Percentiles rank a stretch among this genome's conserved stretches.
phyloP scores from a whole-genome alignment of 1,284 basidiomycete genomes.

The Ganoderma sinense region DNA sequence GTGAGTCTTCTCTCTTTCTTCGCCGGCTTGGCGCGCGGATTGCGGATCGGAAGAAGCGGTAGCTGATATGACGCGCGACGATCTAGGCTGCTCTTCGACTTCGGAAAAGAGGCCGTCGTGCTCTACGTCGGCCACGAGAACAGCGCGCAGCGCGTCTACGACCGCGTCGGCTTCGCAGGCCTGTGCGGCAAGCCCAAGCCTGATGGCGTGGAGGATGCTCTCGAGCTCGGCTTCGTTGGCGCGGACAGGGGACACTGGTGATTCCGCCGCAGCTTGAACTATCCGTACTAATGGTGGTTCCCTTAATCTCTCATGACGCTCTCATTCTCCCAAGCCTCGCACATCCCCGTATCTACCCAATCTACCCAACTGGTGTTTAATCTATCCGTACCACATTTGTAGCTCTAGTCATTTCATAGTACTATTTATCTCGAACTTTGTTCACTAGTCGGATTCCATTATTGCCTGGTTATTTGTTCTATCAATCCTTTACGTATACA shows the following conservation, averaged over 20 bases:
- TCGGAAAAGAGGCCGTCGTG: constrained; percentile 50
- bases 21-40: constrained; percentile 5
- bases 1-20: constrained; percentile 37
- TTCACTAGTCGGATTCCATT: neutral
- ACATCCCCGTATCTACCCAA: neutral
- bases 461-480: constrained; percentile 1
- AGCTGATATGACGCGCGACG: constrained; percentile 12
- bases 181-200: constrained; percentile 49
- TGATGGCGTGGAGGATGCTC: constrained; percentile 47
- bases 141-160: constrained; percentile 54
- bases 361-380: neutral
- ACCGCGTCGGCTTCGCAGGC: constrained; percentile 55
- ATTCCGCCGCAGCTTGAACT: constrained; percentile 21
- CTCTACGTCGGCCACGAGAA: constrained; percentile 58
- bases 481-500: neutral
- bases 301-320: constrained; percentile 5
- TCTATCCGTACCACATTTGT: constrained; percentile 15
- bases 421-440: neutral
- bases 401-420: constrained; percentile 7
- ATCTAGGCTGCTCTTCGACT: constrained; percentile 44
- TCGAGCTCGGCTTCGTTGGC: constrained; percentile 55
- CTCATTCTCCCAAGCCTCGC: neutral
- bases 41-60: neutral
- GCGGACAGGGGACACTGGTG: constrained; percentile 54
- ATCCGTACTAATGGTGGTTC: neutral